A percentile compares a stretch with the other conserved stretches of the same genome.
These are phyloP conservation scores for Lepidium sativum DNA, from an alignment of 345 rosid species.

Conservation along the genomic window DNA sequence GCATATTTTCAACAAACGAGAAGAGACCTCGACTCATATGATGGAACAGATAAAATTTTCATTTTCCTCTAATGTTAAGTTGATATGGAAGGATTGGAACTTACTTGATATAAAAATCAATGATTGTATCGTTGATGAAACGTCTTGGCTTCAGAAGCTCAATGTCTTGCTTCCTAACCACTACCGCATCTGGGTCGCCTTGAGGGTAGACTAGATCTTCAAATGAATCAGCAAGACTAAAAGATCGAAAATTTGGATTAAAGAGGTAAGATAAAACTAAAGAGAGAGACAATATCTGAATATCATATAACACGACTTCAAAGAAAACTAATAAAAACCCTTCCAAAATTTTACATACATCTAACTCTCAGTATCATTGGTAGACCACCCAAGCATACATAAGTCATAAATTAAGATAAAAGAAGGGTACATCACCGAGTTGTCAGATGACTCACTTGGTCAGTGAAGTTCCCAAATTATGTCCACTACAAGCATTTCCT, in stretches of 20 bases:
- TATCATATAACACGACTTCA: neutral
- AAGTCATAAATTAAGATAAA: conserved; percentile 1
- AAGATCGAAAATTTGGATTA: neutral
- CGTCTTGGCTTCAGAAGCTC: conserved; percentile 71
- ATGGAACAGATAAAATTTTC: neutral
- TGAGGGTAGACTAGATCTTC: conserved; percentile 74
- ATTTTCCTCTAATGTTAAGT: neutral
- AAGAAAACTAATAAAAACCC: neutral
- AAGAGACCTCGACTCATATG: neutral
- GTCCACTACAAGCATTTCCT: conserved; percentile 27
- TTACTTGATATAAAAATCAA: conserved; percentile 90
- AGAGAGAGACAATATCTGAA: neutral
- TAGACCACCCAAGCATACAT: neutral
- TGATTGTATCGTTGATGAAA: conserved; percentile 84
- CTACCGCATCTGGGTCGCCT: conserved; percentile 89
- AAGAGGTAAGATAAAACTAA: neutral
- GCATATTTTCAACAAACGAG: neutral
- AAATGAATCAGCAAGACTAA: conserved; percentile 57
- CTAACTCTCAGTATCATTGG: neutral
- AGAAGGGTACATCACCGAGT: neutral
- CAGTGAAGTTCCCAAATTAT: conserved; percentile 20
- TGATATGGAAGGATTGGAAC: conserved; percentile 4
- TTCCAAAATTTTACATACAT: neutral
- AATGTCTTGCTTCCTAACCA: conserved; percentile 70
- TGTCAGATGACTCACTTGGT: conserved; percentile 32